Base-by-base conservation (phyloP, 768 basidiomycete genomes). In the Lactifluus subvellereus region DNA sequence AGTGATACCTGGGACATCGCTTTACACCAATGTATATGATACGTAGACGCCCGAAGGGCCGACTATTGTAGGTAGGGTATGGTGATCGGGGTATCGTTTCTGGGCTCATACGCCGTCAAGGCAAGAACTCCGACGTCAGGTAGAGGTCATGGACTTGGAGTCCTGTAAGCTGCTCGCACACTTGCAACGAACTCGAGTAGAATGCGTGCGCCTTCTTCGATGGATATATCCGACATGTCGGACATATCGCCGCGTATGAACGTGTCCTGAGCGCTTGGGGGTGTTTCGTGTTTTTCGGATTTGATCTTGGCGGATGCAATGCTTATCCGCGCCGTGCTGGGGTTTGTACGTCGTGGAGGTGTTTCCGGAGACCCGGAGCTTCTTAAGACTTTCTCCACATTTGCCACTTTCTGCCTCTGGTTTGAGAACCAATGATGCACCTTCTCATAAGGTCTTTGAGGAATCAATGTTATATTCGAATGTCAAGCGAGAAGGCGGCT, bases 341-440 rank as follows among this genome's bases (percentile, higher is more conserved):
- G 11, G n/a, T 20, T 33, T 43, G 43, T 47, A 16, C 35, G 45
- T 16, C 42, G 57, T 14, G 38, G 37, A n/a, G 57, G n/a, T 3
- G 49, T 47, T 16, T 59, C 57, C 3, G 43, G 11, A 20, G 51
- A 14, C 27, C 22, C 45, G 13, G 62, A 4, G 14, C 22, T 11
- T 32, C 48, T 43, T 14, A 51, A 20, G 4, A 47, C 58, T 43
- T 60, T 64, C 42, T 64, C 63, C 18, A 64, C 59, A 13, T 54
- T 51, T 14, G 59, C 63, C 54, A 56, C 27, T 50, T 64, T 64
- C 33, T 64, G 63, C 49, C 63, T 54, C 49, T 64, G 63, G 40
- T 64, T 64, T 20, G 63, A 64, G 58, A 64, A 64, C 62, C 62
- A 64, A 35, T 64, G 62, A 16, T 64, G 52, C 22, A 64, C 53